These are phyloP conservation scores for Xanthoparmelia taractica DNA, from an alignment of 495 filamentous ascomycete species.

Conservation along the genomic window DNA sequence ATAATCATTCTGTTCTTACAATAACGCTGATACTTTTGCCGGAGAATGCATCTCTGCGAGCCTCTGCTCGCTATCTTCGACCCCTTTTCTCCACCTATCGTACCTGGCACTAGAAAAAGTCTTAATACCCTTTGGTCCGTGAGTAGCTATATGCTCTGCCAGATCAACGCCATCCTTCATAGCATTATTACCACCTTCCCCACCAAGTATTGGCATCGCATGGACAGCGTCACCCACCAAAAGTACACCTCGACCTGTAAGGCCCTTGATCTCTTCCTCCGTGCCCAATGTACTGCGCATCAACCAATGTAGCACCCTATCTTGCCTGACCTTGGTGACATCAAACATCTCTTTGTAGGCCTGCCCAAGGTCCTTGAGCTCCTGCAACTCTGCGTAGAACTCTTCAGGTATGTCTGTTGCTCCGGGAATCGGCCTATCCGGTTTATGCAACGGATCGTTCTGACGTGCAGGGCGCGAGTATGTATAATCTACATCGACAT, in stretches of 20 bases:
- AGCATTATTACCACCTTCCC: slow-evolving; percentile 36
- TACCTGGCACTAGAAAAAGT: slow-evolving; percentile 28
- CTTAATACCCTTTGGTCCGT: slow-evolving; percentile 17
- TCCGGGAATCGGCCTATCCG: slow-evolving; percentile 26
- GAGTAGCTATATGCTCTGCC: slow-evolving; percentile 27
- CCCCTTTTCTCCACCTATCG: slow-evolving; percentile 26
- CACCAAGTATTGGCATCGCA: slow-evolving; percentile 35
- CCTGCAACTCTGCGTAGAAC: slow-evolving; percentile 32
- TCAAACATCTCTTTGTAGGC: slow-evolving; percentile 34
- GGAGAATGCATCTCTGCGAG: slow-evolving; percentile 16
- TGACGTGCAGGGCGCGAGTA: slow-evolving; percentile 33
- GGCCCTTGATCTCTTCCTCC: slow-evolving; percentile 21
- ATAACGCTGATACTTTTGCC: not conserved
- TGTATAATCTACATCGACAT: slow-evolving; percentile 29
- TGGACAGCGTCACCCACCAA: slow-evolving; percentile 38
- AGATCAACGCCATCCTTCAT: slow-evolving; percentile 36
- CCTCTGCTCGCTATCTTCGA: slow-evolving; percentile 27
- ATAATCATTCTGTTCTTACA: not conserved
- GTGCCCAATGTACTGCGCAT: slow-evolving; percentile 32
- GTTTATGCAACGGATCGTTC: slow-evolving; percentile 31
- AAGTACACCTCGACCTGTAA: slow-evolving; percentile 27
- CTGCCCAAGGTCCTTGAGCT: slow-evolving; percentile 22
- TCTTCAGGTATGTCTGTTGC: slow-evolving; percentile 31
- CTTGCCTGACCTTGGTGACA: slow-evolving; percentile 25
- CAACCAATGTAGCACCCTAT: slow-evolving; percentile 36